Conservation (phyloP, 208 protist genomes). For the Leishmania major region DNA sequence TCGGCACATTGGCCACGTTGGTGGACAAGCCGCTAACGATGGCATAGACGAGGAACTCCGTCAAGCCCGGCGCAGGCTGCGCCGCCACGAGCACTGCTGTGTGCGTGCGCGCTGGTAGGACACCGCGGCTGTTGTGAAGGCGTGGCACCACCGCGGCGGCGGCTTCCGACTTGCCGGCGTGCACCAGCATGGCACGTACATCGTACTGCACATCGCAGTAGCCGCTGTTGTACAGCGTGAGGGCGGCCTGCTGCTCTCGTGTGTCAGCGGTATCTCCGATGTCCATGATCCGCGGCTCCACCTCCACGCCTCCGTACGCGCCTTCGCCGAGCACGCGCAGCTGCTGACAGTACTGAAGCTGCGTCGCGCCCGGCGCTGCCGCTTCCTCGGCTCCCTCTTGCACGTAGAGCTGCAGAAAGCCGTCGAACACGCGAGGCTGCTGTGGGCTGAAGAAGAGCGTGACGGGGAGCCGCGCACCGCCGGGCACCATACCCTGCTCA, state of each 20-base stretch:
- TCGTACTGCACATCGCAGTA: conserved; percentile 79
- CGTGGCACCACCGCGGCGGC: conserved; percentile 32
- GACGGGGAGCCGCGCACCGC: conserved; percentile 46
- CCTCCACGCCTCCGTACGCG: conserved; percentile 60
- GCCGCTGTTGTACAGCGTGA: conserved; percentile 90
- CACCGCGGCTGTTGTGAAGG: conserved; percentile 59
- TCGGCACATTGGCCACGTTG: conserved; percentile 31
- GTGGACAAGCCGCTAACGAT: conserved; percentile 57
- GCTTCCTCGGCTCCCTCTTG: conserved; percentile 26
- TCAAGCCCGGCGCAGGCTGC: conserved; percentile 53
- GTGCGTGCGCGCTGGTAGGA: conserved; percentile 86
- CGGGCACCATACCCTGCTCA: conserved; percentile 53
- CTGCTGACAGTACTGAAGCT: conserved; percentile 36
- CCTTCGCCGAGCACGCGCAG: conserved; percentile 68
- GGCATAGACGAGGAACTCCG: conserved; percentile 81
- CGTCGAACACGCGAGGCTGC: conserved; percentile 49
- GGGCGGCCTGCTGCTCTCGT: conserved; percentile 48
- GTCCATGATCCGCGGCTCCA: conserved; percentile 81
- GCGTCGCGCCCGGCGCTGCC: background rate
- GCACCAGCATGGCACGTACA: conserved; percentile 50
- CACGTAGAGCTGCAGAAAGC: conserved; percentile 56
- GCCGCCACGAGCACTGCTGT: conserved; percentile 75
- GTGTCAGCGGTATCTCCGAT: conserved; percentile 55
- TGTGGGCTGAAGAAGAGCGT: conserved; percentile 65
- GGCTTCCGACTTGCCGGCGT: background rate